These are phyloP conservation scores for Daucus carota DNA, from an alignment of 129 eudicot species.

Conservation along the genomic window DNA sequence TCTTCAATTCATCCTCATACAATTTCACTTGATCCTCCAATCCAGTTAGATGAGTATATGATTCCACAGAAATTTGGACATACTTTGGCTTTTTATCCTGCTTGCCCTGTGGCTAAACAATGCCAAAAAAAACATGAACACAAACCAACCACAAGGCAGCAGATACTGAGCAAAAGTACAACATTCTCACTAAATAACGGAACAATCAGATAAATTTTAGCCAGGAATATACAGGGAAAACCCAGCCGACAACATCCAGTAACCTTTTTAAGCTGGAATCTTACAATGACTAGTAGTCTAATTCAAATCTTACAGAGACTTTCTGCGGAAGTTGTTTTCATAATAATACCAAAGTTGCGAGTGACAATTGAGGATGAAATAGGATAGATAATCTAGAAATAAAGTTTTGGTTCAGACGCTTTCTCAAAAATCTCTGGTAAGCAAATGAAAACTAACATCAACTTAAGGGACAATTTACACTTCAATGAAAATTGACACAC, in stretches of 20 bases:
- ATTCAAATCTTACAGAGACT: background rate
- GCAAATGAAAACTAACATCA: background rate
- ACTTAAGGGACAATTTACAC: background rate
- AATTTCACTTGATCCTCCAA: conserved; percentile 71
- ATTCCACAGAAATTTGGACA: conserved; percentile 88
- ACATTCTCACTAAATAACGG: background rate
- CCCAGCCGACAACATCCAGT: background rate
- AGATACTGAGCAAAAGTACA: background rate
- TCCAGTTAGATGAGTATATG: conserved; percentile 85
- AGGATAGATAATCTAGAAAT: background rate
- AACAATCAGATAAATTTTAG: background rate
- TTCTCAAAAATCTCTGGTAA: too few species aligned
- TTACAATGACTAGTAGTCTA: background rate
- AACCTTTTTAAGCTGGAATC: background rate
- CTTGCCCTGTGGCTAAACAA: conserved; percentile 30
- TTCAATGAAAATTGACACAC: background rate
- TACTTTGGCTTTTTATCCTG: conserved; percentile 78
- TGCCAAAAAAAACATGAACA: background rate
- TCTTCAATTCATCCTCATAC: conserved; percentile 61
- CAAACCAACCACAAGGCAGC: background rate
- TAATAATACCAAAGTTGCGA: background rate
- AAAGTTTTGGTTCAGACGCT: background rate
- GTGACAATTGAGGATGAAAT: background rate
- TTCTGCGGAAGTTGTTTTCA: background rate
- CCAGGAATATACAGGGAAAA: background rate